Conservation (phyloP, 805 yeast genomes). For the Suhomyces sp. region DNA sequence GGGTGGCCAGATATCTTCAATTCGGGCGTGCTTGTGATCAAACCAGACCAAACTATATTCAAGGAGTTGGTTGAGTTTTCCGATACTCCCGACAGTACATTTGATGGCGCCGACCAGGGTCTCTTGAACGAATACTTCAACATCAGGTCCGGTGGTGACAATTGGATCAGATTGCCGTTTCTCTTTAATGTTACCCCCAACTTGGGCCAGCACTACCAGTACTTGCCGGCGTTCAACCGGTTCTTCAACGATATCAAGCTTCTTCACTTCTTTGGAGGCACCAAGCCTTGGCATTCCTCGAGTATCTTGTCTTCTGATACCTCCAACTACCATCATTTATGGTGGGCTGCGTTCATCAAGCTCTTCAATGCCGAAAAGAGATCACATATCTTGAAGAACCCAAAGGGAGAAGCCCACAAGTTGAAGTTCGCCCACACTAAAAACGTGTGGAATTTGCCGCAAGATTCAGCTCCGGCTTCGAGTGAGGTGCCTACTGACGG, state of each 20-base stretch:
- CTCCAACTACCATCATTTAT: constrained; percentile 22
- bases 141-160: constrained; percentile 18
- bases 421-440: constrained; percentile 17
- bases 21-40: constrained; percentile 25
- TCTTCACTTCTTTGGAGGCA: constrained; percentile 31
- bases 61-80: constrained; percentile 15
- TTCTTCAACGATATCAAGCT: constrained; percentile 27
- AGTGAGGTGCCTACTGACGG: not conserved
- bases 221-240: constrained; percentile 30
- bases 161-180: constrained; percentile 32
- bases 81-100: constrained; percentile 14
- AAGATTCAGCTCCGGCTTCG: constrained; percentile 1
- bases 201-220: constrained; percentile 28
- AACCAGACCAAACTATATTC: constrained; percentile 17
- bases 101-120: constrained; percentile 41
- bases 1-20: constrained; percentile 36
- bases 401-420: constrained; percentile 19
- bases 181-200: constrained; percentile 35
- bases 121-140: constrained; percentile 33
- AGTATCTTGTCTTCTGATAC: constrained; percentile 14
- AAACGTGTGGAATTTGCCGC: constrained; percentile 22
- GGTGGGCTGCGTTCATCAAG: constrained; percentile 30
- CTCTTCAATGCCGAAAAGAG: constrained; percentile 15
- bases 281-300: constrained; percentile 31
- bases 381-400: constrained; percentile 11